phyloP scores from a whole-genome alignment of 108 stramenopile genomes.

The Chaetoceros tenuissimus region DNA sequence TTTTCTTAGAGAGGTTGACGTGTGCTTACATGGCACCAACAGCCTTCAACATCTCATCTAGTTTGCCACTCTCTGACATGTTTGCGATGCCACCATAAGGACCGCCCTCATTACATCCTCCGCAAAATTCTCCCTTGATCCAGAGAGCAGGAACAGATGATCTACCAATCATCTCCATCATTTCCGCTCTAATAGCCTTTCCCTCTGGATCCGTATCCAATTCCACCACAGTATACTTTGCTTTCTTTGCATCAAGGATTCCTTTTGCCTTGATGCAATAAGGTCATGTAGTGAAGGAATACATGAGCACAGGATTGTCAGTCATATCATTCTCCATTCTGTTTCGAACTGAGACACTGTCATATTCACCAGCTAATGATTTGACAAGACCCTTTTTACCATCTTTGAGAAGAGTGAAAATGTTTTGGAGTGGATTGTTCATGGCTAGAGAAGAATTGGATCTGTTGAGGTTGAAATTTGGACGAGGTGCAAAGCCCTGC shows the following conservation, averaged over 20 bases:
- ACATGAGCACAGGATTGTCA: constrained; percentile 55
- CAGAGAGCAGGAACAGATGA: constrained; percentile 91
- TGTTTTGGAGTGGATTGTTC: not conserved
- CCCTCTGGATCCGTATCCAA: constrained; percentile 58
- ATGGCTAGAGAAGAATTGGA: too few species aligned
- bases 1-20: too few species aligned
- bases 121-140: constrained; percentile 74
- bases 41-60: constrained; percentile 52
- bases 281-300: constrained; percentile 79
- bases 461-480: too few species aligned
- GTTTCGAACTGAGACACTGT: constrained; percentile 39
- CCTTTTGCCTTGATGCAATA: constrained; percentile 87
- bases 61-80: constrained; percentile 43
- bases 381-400: constrained; percentile 79
- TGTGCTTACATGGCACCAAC: not conserved
- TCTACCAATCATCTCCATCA: constrained; percentile 66
- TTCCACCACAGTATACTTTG: constrained; percentile 65
- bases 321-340: constrained; percentile 49
- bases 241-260: constrained; percentile 55
- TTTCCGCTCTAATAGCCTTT: constrained; percentile 81
- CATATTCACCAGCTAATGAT: constrained; percentile 75
- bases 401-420: constrained; percentile 44
- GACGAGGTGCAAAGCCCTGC: too few species aligned
- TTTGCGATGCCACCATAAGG: constrained; percentile 61
- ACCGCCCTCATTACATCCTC: constrained; percentile 85